Evolutionary conservation across 1,284 basidiomycete species (phyloP).

Genomic region (Meripilus lineatus): DNA sequence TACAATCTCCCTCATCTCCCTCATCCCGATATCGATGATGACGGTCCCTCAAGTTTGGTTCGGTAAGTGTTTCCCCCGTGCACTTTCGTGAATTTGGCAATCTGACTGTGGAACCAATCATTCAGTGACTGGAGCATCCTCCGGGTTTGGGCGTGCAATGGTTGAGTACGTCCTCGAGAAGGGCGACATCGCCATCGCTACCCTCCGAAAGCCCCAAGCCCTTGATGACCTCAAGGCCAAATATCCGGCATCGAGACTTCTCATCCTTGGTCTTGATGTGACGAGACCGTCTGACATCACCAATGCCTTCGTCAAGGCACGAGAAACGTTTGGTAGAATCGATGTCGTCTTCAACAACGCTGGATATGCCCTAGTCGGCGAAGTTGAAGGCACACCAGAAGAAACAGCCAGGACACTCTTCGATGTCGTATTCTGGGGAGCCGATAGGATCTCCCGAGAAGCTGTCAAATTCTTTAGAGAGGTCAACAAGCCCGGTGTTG

Average conservation of each 20-base stretch:
- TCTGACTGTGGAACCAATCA: no score
- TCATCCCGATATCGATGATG: no score
- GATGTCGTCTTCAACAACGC: conserved; percentile 45
- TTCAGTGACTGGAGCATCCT: conserved; percentile 29
- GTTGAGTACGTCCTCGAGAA: conserved; percentile 22
- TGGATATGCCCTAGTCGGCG: conserved; percentile 23
- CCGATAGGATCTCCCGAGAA: conserved; percentile 27
- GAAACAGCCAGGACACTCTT: conserved; percentile 26
- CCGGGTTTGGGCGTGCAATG: conserved; percentile 27
- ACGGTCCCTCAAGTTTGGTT: conserved; percentile 17
- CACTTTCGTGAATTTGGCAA: not conserved
- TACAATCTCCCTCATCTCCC: no score
- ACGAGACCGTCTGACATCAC: conserved; percentile 24
- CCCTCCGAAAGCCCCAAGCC: conserved; percentile 23
- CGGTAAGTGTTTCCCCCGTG: conserved; percentile 7
- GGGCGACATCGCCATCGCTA: conserved; percentile 28
- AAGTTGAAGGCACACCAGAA: conserved; percentile 31
- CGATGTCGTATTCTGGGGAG: conserved; percentile 36
- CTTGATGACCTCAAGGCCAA: conserved; percentile 19
- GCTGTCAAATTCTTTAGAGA: conserved; percentile 33
- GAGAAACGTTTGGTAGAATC: conserved; percentile 32
- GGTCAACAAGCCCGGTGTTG: conserved; percentile 25
- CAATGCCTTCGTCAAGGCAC: conserved; percentile 30
- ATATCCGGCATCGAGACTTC: conserved; percentile 23
- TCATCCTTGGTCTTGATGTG: conserved; percentile 37